Conservation (phyloP, 768 basidiomycete species). For the Kwoniella sp. region DNA sequence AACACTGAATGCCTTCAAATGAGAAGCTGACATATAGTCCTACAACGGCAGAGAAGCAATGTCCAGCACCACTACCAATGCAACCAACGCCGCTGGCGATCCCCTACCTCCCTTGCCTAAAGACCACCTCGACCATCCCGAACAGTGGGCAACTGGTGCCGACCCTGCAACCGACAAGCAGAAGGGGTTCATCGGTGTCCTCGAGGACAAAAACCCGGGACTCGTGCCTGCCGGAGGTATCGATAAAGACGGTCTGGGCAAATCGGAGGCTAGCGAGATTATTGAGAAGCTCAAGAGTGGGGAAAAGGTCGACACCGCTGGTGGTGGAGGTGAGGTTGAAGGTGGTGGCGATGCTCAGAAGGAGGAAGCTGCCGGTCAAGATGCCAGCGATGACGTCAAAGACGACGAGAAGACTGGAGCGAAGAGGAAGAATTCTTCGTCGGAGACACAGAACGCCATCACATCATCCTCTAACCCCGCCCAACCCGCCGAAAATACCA, state of each 20-base stretch:
- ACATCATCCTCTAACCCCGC: not conserved
- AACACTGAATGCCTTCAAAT: too few relatives aligned
- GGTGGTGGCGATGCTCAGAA: not conserved
- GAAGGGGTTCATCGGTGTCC: constrained; percentile 44
- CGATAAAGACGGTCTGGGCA: constrained; percentile 42
- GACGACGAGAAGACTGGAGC: constrained; percentile 17
- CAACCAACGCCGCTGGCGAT: constrained; percentile 25
- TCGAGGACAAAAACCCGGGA: constrained; percentile 41
- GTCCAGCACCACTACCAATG: not conserved
- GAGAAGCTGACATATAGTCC: too few relatives aligned
- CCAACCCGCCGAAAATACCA: too few relatives aligned
- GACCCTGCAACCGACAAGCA: constrained; percentile 50
- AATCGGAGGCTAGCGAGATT: constrained; percentile 53
- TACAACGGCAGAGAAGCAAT: too few relatives aligned
- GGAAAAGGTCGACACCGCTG: constrained; percentile 3
- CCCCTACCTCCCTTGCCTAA: constrained; percentile 41
- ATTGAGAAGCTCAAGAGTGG: constrained; percentile 53
- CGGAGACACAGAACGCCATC: not conserved
- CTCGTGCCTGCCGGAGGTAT: constrained; percentile 28
- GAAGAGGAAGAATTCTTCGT: constrained; percentile 7
- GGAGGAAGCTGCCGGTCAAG: not conserved
- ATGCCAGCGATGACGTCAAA: constrained; percentile 2
- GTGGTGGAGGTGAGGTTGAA: constrained; percentile 5
- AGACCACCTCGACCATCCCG: constrained; percentile 51
- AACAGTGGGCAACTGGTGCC: constrained; percentile 48